A percentile compares a stretch with the other conserved stretches of the same genome.
phyloP scores from a whole-genome alignment of 73 alveolate genomes.

The Effrenium voratum region DNA sequence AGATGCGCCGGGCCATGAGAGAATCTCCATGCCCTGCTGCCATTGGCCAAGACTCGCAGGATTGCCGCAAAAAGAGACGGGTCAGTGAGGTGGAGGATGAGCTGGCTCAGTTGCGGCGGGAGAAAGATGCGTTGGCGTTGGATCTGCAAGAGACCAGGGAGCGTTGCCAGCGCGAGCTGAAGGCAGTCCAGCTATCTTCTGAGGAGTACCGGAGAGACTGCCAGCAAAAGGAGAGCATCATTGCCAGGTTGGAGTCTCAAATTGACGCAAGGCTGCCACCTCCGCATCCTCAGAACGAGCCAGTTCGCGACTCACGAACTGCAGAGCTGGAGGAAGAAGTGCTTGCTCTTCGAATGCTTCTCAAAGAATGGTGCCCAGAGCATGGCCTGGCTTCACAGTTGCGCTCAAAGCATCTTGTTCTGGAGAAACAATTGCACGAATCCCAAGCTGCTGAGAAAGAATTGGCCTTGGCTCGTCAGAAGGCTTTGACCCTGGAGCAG shows the following conservation, averaged over 20 bases:
- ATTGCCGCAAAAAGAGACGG: constrained; percentile 75
- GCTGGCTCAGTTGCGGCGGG: constrained; percentile 47
- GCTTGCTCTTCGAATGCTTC: constrained; percentile 30
- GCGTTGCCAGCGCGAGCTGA: constrained; percentile 23
- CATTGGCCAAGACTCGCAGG: too few relatives aligned
- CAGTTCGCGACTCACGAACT: not conserved
- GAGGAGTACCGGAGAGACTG: not conserved
- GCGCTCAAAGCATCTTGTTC: constrained; percentile 16
- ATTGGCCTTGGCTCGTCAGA: constrained; percentile 18
- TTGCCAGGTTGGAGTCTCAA: constrained; percentile 31
- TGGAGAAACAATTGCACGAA: constrained; percentile 23
- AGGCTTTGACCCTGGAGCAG: constrained; percentile 32
- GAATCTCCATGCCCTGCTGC: too few relatives aligned
- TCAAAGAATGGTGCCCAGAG: constrained; percentile 84
- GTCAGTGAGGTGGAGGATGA: constrained; percentile 86
- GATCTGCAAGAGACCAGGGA: constrained; percentile 62
- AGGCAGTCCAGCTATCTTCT: not conserved
- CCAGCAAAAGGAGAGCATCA: not conserved
- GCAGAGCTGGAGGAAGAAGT: constrained; percentile 79
- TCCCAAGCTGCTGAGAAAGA: not conserved
- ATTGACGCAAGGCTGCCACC: not conserved
- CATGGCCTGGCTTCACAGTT: constrained; percentile 57
- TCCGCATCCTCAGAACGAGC: not conserved
- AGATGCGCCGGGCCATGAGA: constrained; percentile 20
- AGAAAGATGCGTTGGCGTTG: constrained; percentile 4